A percentile compares a stretch with the other conserved stretches of the same genome.
phyloP scores from a whole-genome alignment of 2,329 filamentous ascomycete species.

The Nectriaceae sp. region DNA sequence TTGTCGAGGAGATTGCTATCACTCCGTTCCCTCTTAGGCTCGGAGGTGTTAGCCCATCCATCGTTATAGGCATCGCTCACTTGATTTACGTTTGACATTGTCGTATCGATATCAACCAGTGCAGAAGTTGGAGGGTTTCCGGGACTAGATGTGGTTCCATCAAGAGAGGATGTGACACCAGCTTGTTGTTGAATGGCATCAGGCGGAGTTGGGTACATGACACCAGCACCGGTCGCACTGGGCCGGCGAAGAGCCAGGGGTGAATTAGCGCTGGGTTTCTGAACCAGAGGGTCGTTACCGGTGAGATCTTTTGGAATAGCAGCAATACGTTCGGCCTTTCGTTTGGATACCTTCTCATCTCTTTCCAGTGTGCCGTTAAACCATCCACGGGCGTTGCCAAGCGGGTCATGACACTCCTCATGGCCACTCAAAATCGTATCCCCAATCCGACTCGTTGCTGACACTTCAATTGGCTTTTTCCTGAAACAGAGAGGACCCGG shows the following conservation, averaged over 20 bases:
- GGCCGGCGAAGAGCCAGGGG: constrained; percentile 53
- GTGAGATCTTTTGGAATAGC: constrained; percentile 43
- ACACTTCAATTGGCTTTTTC: constrained; percentile 45
- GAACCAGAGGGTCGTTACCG: constrained; percentile 44
- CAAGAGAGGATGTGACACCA: constrained; percentile 58
- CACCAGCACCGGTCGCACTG: constrained; percentile 48
- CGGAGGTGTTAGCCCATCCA: constrained; percentile 38
- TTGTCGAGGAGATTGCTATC: constrained; percentile 46
- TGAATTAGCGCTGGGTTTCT: constrained; percentile 51
- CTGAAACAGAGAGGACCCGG: constrained; percentile 56
- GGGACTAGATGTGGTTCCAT: constrained; percentile 58
- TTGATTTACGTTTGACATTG: constrained; percentile 19
- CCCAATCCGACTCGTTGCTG: constrained; percentile 41
- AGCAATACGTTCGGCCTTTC: constrained; percentile 52
- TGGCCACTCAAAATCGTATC: constrained; percentile 39
- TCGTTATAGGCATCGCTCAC: constrained; percentile 27
- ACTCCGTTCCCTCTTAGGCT: constrained; percentile 47
- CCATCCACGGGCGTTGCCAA: constrained; percentile 52
- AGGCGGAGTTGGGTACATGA: constrained; percentile 73
- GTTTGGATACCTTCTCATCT: constrained; percentile 48
- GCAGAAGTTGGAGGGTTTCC: constrained; percentile 41
- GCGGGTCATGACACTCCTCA: constrained; percentile 49
- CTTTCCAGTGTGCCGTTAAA: constrained; percentile 45
- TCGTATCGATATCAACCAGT: constrained; percentile 32
- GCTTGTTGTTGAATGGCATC: constrained; percentile 60